Evolutionary conservation across 768 basidiomycete genomes (phyloP).

Genomic region (Boletus edulis): DNA sequence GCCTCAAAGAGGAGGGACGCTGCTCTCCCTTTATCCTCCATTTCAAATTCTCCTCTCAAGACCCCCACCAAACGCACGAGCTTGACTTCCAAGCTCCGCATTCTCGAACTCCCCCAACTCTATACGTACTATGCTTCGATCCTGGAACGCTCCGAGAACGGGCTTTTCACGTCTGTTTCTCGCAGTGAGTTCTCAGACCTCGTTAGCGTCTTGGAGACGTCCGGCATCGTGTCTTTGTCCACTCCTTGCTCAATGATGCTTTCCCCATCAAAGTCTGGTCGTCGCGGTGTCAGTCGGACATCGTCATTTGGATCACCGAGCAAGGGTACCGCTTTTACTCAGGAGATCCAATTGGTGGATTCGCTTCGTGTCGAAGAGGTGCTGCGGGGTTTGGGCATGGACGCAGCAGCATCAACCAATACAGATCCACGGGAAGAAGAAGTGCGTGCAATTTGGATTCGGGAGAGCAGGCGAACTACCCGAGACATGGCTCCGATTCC

Average conservation of each 20-base stretch:
- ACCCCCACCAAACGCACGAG: constrained; percentile 54
- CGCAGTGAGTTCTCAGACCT: constrained; percentile 78
- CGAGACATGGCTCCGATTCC: constrained; percentile 33
- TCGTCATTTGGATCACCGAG: constrained; percentile 48
- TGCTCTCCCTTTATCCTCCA: constrained; percentile 49
- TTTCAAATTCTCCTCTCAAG: constrained; percentile 30
- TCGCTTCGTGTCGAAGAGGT: constrained; percentile 68
- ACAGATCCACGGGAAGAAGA: constrained; percentile 44
- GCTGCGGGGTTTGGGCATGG: constrained; percentile 60
- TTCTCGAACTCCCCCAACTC: constrained; percentile 58
- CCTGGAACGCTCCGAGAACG: constrained; percentile 53
- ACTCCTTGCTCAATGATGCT: constrained; percentile 32
- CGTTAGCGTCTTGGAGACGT: constrained; percentile 67
- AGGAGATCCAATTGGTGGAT: constrained; percentile 53
- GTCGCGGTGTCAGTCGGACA: constrained; percentile 53
- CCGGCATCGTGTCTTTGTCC: constrained; percentile 53
- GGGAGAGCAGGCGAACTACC: constrained; percentile 37
- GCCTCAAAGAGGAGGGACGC: constrained; percentile 62
- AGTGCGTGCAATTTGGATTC: constrained; percentile 40
- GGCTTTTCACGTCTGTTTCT: constrained; percentile 61
- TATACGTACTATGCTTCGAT: constrained; percentile 62
- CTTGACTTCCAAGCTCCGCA: constrained; percentile 35
- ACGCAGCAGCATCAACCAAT: constrained; percentile 6
- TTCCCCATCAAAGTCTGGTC: constrained; percentile 47
- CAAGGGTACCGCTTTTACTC: constrained; percentile 31